Percentiles rank a stretch among this genome's conserved stretches.
These are phyloP conservation scores for Malus sylvestris DNA, from an alignment of 306 rosid species.

Conservation along the genomic window DNA sequence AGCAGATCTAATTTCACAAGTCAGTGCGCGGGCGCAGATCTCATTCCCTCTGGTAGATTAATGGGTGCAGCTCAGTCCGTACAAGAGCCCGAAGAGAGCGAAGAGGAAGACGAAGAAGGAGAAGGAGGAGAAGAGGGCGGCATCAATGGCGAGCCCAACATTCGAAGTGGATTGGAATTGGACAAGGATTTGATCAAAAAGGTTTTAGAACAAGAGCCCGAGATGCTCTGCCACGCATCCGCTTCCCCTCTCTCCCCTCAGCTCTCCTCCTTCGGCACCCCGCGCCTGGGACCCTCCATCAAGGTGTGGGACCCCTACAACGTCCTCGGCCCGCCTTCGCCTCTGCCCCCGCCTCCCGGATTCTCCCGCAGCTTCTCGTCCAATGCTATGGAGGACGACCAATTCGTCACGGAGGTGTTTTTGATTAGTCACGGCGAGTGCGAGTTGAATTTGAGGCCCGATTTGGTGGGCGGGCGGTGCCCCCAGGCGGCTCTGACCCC, in stretches of 20 bases:
- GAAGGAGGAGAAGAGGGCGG: slow-evolving; percentile 33
- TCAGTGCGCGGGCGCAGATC: background rate
- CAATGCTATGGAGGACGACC: slow-evolving; percentile 42
- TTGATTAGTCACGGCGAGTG: slow-evolving; percentile 90
- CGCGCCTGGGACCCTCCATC: slow-evolving; percentile 81
- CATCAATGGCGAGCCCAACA: slow-evolving; percentile 18
- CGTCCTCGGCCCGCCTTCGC: slow-evolving; percentile 70
- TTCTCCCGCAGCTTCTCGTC: slow-evolving; percentile 57
- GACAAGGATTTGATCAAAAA: slow-evolving; percentile 55
- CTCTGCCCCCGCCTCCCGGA: slow-evolving; percentile 49
- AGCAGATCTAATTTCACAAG: background rate
- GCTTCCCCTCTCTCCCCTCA: slow-evolving; percentile 98
- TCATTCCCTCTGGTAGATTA: background rate
- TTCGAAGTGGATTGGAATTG: slow-evolving; percentile 29
- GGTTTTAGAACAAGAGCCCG: slow-evolving; percentile 91
- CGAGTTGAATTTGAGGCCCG: slow-evolving; percentile 62
- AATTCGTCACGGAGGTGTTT: slow-evolving; percentile 63
- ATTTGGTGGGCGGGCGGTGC: slow-evolving; percentile 72
- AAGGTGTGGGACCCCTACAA: slow-evolving; percentile 99
- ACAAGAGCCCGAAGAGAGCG: slow-evolving; percentile 44
- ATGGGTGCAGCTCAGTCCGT: slow-evolving; percentile 73
- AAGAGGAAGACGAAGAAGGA: slow-evolving; percentile 48
- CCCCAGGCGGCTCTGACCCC: slow-evolving; percentile 55
- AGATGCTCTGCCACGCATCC: slow-evolving; percentile 83
- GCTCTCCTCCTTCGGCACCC: slow-evolving; percentile 83